Percentiles rank a stretch among this genome's conserved stretches.
These are phyloP conservation scores for Fusarium sp. DNA, from an alignment of 2,329 filamentous ascomycete species.

Conservation along the genomic window DNA sequence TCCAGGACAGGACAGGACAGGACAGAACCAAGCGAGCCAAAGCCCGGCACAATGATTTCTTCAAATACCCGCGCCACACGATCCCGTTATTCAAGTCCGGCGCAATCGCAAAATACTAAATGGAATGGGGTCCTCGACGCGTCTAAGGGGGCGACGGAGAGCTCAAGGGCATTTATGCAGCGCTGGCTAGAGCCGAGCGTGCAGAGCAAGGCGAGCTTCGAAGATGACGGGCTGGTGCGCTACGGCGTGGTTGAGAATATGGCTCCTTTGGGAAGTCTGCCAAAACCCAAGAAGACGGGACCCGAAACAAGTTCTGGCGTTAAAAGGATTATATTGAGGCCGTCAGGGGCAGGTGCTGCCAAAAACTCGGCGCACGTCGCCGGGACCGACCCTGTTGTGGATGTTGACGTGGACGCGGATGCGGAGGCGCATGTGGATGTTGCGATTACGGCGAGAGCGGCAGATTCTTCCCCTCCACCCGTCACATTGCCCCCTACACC, in stretches of 20 bases:
- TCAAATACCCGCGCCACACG: slow-evolving; percentile 62
- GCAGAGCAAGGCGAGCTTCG: slow-evolving; percentile 75
- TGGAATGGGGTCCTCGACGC: slow-evolving; percentile 52
- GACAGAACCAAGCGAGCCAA: slow-evolving; percentile 18
- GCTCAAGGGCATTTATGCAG: slow-evolving; percentile 63
- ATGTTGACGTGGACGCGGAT: slow-evolving; percentile 27
- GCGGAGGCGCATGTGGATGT: slow-evolving; percentile 38
- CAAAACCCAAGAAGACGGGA: slow-evolving; percentile 62
- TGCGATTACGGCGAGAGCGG: slow-evolving; percentile 32
- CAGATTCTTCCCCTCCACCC: slow-evolving; percentile 40
- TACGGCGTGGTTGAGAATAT: slow-evolving; percentile 85
- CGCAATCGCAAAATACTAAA: slow-evolving; percentile 49
- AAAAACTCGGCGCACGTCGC: slow-evolving; percentile 42
- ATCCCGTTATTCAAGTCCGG: slow-evolving; percentile 68
- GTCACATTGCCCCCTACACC: slow-evolving; percentile 41
- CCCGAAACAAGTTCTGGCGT: slow-evolving; percentile 47
- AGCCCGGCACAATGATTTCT: slow-evolving; percentile 51
- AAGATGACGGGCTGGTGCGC: slow-evolving; percentile 79
- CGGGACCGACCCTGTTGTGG: slow-evolving; percentile 40
- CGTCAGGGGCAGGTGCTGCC: slow-evolving; percentile 48
- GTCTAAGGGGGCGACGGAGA: slow-evolving; percentile 50
- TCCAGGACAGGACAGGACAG: background rate
- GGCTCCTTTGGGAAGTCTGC: slow-evolving; percentile 81
- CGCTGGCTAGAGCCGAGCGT: slow-evolving; percentile 69
- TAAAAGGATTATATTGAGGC: slow-evolving; percentile 61